These are phyloP conservation scores for Exophiala spinifera DNA, from an alignment of 2,329 filamentous ascomycete species.

Conservation along the genomic window DNA sequence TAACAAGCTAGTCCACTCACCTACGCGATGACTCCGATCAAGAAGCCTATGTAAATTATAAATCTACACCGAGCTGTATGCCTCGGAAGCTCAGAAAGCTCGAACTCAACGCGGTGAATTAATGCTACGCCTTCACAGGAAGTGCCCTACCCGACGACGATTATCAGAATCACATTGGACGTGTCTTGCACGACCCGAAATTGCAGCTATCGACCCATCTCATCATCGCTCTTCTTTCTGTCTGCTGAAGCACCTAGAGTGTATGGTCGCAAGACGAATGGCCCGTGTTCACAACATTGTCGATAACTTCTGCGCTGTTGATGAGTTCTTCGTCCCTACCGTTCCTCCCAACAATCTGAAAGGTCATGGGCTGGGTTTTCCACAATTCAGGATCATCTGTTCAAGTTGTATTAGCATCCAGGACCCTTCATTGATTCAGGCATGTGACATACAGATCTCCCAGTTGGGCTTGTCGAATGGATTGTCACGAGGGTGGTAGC, in stretches of 20 bases:
- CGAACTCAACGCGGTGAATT: neutral
- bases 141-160: no score
- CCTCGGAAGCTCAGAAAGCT: neutral
- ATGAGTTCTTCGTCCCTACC: conserved; percentile 54
- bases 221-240: no score
- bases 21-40: neutral
- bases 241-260: no score
- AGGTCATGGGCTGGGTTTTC: conserved; percentile 48
- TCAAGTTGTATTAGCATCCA: neutral
- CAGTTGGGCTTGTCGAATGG: conserved; percentile 47
- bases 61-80: neutral
- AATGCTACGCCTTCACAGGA: no score
- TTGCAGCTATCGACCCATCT: no score
- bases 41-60: neutral
- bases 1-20: neutral
- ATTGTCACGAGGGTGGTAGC: conserved; percentile 7
- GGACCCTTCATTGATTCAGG: no score
- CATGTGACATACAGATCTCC: conserved; percentile 35
- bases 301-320: neutral
- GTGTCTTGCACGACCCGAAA: no score
- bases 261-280: neutral
- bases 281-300: conserved; percentile 1
- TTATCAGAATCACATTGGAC: no score
- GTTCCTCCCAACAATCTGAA: conserved; percentile 54
- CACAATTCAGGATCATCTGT: conserved; percentile 44